Conservation (phyloP, 345 rosid genomes). For the Luvunga scandens region DNA sequence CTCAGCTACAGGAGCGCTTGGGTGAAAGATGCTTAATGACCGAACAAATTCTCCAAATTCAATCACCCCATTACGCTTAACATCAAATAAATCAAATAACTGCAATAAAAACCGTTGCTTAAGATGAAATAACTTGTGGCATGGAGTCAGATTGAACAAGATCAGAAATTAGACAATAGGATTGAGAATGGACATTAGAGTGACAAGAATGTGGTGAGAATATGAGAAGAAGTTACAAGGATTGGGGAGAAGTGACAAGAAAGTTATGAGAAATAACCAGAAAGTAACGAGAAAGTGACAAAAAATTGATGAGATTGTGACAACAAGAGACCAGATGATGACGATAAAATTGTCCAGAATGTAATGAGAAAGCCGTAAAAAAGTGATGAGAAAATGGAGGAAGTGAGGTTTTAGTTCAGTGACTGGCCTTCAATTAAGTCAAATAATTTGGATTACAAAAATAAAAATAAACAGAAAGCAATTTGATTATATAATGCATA, state of each 20-base stretch:
- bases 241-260: too few relatives aligned
- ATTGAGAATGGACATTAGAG: neutral
- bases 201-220: neutral
- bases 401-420: too few relatives aligned
- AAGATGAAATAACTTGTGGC: neutral
- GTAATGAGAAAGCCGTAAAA: too few relatives aligned
- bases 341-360: too few relatives aligned
- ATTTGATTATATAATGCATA: constrained; percentile 4
- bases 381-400: too few relatives aligned
- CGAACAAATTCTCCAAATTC: constrained; percentile 75
- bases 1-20: constrained; percentile 41
- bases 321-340: too few relatives aligned
- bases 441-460: neutral
- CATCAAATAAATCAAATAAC: constrained; percentile 64
- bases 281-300: neutral
- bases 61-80: constrained; percentile 57
- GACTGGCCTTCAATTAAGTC: neutral
- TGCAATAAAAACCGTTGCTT: constrained; percentile 26
- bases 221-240: too few relatives aligned
- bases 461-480: neutral
- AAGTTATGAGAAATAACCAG: too few relatives aligned
- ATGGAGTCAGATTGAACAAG: neutral
- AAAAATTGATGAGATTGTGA: neutral
- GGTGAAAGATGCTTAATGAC: constrained; percentile 66
- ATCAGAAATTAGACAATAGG: neutral